These are phyloP conservation scores for Apophysomyces ossiformis DNA, from an alignment of 371 early-diverging fungal species.

Conservation along the genomic window DNA sequence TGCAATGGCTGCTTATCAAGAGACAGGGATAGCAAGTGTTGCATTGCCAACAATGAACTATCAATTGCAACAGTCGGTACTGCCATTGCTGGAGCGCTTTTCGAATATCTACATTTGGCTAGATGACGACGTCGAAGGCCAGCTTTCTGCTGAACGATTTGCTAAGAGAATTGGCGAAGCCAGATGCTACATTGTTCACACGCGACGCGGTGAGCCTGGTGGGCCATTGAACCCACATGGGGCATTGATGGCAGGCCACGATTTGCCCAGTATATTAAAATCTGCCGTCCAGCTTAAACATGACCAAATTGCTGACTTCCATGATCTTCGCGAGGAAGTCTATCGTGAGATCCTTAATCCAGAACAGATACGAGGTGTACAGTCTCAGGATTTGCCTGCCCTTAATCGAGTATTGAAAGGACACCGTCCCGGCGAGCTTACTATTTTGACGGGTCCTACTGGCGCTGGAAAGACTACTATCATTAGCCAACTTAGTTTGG, in stretches of 20 bases:
- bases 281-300: constrained; percentile 58
- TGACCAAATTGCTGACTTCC: constrained; percentile 69
- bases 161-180: constrained; percentile 69
- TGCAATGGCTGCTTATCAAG: constrained; percentile 75
- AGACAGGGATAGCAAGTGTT: constrained; percentile 64
- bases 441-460: constrained; percentile 77
- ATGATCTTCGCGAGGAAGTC: constrained; percentile 64
- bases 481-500: constrained; percentile 75
- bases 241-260: constrained; percentile 35
- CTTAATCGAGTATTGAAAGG: constrained; percentile 74
- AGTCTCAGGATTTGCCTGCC: constrained; percentile 60
- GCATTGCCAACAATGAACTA: constrained; percentile 59
- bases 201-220: constrained; percentile 35
- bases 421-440: constrained; percentile 76
- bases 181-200: constrained; percentile 59
- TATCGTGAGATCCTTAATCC: constrained; percentile 72
- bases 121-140: constrained; percentile 72
- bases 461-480: constrained; percentile 82
- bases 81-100: constrained; percentile 68
- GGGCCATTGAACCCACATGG: constrained; percentile 54
- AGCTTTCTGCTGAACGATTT: constrained; percentile 62
- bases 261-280: constrained; percentile 40
- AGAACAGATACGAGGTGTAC: constrained; percentile 68
- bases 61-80: constrained; percentile 66
- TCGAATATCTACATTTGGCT: constrained; percentile 71